A percentile compares a stretch with the other conserved stretches of the same genome.
Evolutionary conservation across 345 rosid genomes (phyloP).

Genomic region (Cardamine resedifolia): DNA sequence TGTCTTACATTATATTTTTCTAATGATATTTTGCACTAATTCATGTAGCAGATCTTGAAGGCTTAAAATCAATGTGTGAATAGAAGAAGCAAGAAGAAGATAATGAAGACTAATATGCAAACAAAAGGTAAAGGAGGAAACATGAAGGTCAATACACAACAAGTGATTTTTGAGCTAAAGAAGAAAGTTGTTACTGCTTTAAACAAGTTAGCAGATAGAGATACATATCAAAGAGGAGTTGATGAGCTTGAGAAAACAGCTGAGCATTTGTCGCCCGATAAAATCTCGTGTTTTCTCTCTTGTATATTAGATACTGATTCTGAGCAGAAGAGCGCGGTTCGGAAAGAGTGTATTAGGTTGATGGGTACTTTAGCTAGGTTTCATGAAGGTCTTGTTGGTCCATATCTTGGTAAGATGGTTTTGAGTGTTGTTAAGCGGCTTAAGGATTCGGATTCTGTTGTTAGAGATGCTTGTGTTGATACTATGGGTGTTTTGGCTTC

Average conservation of each 20-base stretch:
- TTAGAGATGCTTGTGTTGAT: slow-evolving; percentile 84
- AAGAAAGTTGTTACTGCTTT: slow-evolving; percentile 70
- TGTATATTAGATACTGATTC: slow-evolving; percentile 76
- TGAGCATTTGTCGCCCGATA: slow-evolving; percentile 54
- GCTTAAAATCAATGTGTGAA: not conserved
- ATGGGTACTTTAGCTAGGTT: slow-evolving; percentile 60
- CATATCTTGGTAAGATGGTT: slow-evolving; percentile 69
- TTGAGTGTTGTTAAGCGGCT: slow-evolving; percentile 79
- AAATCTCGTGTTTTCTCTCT: slow-evolving; percentile 64
- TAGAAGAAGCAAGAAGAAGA: not conserved
- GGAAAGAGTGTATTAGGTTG: slow-evolving; percentile 73
- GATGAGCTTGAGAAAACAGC: slow-evolving; percentile 81
- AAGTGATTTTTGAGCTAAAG: slow-evolving; percentile 61
- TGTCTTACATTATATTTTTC: not conserved
- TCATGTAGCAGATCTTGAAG: slow-evolving; percentile 1
- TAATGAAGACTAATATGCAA: slow-evolving; percentile 49
- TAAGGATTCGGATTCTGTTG: slow-evolving; percentile 80
- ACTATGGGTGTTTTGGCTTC: slow-evolving; percentile 75
- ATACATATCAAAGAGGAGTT: slow-evolving; percentile 74
- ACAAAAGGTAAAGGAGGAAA: slow-evolving; percentile 47
- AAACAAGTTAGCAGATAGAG: slow-evolving; percentile 87
- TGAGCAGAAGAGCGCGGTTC: slow-evolving; percentile 62
- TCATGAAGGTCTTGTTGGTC: slow-evolving; percentile 51
- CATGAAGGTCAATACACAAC: slow-evolving; percentile 49
- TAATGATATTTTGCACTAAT: not conserved